Percentiles rank a stretch among this genome's conserved stretches.
Evolutionary conservation across 768 basidiomycete species (phyloP).

Genomic region (Mycena alexandri): DNA sequence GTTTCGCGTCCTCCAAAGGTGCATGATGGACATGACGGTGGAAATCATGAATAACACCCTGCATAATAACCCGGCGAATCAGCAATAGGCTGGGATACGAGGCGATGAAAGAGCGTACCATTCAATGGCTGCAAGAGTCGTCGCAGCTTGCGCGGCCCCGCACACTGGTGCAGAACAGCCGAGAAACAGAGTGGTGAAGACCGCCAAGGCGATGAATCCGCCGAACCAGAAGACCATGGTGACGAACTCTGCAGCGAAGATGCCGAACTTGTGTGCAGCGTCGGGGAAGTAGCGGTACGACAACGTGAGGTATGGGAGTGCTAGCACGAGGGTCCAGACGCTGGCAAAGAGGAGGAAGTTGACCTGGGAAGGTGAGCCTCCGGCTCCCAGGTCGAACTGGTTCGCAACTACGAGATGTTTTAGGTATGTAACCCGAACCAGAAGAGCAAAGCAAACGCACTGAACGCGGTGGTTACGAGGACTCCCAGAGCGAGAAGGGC

Average conservation of each 20-base stretch:
- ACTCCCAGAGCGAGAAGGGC: slow-evolving; percentile 27
- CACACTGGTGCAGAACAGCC: slow-evolving; percentile 24
- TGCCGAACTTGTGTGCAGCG: slow-evolving; percentile 27
- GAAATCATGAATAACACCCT: slow-evolving; percentile 23
- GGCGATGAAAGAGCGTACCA: slow-evolving; percentile 19
- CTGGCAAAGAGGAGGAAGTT: slow-evolving; percentile 29
- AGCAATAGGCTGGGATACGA: slow-evolving; percentile 12
- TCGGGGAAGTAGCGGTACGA: slow-evolving; percentile 26
- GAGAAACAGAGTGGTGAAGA: slow-evolving; percentile 23
- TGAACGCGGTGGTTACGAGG: not conserved
- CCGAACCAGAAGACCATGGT: slow-evolving; percentile 29
- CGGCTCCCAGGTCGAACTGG: slow-evolving; percentile 17
- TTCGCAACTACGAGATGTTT: slow-evolving; percentile 19
- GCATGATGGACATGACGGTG: slow-evolving; percentile 22
- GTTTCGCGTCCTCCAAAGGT: slow-evolving; percentile 22
- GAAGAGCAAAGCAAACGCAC: no score
- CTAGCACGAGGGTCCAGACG: slow-evolving; percentile 26
- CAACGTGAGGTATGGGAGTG: slow-evolving; percentile 22
- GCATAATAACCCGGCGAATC: slow-evolving; percentile 10
- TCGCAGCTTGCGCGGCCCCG: slow-evolving; percentile 26
- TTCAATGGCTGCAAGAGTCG: slow-evolving; percentile 27
- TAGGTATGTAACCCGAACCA: not conserved
- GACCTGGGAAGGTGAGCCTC: slow-evolving; percentile 28
- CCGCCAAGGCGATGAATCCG: slow-evolving; percentile 29
- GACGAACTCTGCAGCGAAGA: slow-evolving; percentile 27